These are phyloP conservation scores for Ascobolus immersus DNA, from an alignment of 495 filamentous ascomycete species.

Conservation along the genomic window DNA sequence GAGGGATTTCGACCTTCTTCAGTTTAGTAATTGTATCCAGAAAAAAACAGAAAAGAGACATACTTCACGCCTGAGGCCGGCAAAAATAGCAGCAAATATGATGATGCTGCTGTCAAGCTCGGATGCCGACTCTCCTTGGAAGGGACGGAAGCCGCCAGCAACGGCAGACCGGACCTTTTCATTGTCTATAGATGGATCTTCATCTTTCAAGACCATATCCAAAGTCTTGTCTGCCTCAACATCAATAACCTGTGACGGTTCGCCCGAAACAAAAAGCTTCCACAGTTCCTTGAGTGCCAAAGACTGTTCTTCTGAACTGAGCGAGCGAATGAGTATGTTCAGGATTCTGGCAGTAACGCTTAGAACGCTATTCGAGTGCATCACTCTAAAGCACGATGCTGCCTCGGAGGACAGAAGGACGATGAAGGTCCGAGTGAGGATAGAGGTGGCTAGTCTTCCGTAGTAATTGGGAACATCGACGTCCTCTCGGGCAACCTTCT, in stretches of 20 bases:
- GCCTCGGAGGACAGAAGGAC: slow-evolving; percentile 19
- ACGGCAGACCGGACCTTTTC: no score
- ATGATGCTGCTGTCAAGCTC: slow-evolving; percentile 27
- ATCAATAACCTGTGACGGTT: no score
- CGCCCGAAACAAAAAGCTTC: no score
- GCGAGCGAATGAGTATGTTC: slow-evolving; percentile 32
- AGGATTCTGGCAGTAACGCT: slow-evolving; percentile 38
- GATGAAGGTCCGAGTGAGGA: slow-evolving; percentile 23
- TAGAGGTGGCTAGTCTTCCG: slow-evolving; percentile 30
- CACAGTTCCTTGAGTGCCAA: no score
- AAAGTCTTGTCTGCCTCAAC: no score
- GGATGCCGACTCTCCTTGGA: slow-evolving; percentile 11
- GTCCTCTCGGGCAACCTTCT: slow-evolving; percentile 23
- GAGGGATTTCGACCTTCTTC: no score
- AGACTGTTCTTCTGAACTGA: slow-evolving; percentile 30
- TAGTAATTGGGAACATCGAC: slow-evolving; percentile 31
- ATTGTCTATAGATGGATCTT: no score
- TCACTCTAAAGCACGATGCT: slow-evolving; percentile 19
- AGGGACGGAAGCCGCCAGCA: slow-evolving; percentile 8
- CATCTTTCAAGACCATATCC: no score
- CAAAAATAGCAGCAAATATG: slow-evolving; percentile 35
- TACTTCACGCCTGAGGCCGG: slow-evolving; percentile 27
- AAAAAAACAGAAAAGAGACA: no score
- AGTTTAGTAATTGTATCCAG: no score
- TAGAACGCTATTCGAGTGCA: slow-evolving; percentile 29